phyloP scores from a whole-genome alignment of 2,329 filamentous ascomycete species.

The Zasmidium citrigriseum region DNA sequence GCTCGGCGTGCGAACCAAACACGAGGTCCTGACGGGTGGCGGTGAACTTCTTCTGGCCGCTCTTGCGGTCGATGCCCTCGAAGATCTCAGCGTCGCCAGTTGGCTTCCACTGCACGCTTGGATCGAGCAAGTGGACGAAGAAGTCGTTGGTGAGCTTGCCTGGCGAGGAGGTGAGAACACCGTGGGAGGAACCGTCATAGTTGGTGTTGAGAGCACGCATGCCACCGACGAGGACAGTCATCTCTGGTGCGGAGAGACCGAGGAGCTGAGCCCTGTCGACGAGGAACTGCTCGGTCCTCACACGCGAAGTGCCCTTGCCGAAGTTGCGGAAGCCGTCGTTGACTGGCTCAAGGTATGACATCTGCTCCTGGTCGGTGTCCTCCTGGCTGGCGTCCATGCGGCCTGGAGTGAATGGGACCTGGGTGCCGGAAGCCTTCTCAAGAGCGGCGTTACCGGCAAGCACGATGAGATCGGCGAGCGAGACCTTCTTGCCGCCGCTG shows the following conservation, averaged over 20 bases:
- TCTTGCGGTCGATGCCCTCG: slow-evolving; percentile 66
- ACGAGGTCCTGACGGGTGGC: slow-evolving; percentile 69
- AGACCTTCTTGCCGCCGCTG: slow-evolving; percentile 67
- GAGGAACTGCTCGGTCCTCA: slow-evolving; percentile 67
- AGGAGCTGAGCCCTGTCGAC: slow-evolving; percentile 73
- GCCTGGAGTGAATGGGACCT: slow-evolving; percentile 72
- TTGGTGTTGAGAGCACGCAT: slow-evolving; percentile 70
- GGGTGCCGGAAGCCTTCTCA: slow-evolving; percentile 67
- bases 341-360: slow-evolving; percentile 66
- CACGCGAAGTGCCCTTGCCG: slow-evolving; percentile 61
- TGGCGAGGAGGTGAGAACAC: slow-evolving; percentile 68
- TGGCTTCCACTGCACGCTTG: slow-evolving; percentile 64
- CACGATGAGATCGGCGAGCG: slow-evolving; percentile 76
- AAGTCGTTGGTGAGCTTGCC: slow-evolving; percentile 77
- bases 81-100: slow-evolving; percentile 58
- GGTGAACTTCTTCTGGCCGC: slow-evolving; percentile 67
- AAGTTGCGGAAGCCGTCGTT: slow-evolving; percentile 83
- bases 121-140: slow-evolving; percentile 77
- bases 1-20: slow-evolving; percentile 73
- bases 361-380: slow-evolving; percentile 67
- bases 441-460: slow-evolving; percentile 70
- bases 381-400: slow-evolving; percentile 71
- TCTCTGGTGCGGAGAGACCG: slow-evolving; percentile 68
- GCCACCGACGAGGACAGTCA: slow-evolving; percentile 71
- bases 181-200: slow-evolving; percentile 67